phyloP scores from a whole-genome alignment of 2,329 filamentous ascomycete genomes.

The Neofusicoccum umdonicola region DNA sequence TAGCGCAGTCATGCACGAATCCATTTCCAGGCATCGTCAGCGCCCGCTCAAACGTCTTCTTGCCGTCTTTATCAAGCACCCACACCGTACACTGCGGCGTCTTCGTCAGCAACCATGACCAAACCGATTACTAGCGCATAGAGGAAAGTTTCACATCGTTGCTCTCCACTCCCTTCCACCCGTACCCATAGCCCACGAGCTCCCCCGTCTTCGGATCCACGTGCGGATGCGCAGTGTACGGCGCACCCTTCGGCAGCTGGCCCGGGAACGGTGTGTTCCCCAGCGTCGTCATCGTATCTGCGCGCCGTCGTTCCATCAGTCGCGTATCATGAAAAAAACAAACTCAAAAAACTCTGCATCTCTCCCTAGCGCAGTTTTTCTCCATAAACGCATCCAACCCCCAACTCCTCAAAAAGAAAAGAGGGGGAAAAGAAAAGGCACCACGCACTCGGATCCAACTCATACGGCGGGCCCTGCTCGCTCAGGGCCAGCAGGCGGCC shows the following conservation, averaged over 20 bases:
- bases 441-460: constrained; percentile 22
- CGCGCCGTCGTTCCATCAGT: too few species aligned
- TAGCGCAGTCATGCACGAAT: constrained; percentile 45
- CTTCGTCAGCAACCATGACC: too few species aligned
- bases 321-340: too few species aligned
- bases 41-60: constrained; percentile 33
- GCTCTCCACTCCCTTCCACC: constrained; percentile 41
- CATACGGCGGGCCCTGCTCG: constrained; percentile 21
- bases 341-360: too few species aligned
- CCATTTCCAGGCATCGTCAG: constrained; percentile 35
- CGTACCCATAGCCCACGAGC: constrained; percentile 27
- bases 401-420: too few species aligned
- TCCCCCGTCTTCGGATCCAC: constrained; percentile 21
- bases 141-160: constrained; percentile 28
- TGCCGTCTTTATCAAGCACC: constrained; percentile 29
- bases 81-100: constrained; percentile 23
- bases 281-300: background rate
- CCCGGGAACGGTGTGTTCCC: background rate
- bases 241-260: constrained; percentile 1
- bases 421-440: too few species aligned
- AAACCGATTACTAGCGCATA: too few species aligned
- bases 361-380: too few species aligned
- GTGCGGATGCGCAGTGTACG: constrained; percentile 26
- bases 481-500: constrained; percentile 11
- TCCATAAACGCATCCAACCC: too few species aligned